Evolutionary conservation across 345 rosid species (phyloP).

Genomic region (Clausena lansium): DNA sequence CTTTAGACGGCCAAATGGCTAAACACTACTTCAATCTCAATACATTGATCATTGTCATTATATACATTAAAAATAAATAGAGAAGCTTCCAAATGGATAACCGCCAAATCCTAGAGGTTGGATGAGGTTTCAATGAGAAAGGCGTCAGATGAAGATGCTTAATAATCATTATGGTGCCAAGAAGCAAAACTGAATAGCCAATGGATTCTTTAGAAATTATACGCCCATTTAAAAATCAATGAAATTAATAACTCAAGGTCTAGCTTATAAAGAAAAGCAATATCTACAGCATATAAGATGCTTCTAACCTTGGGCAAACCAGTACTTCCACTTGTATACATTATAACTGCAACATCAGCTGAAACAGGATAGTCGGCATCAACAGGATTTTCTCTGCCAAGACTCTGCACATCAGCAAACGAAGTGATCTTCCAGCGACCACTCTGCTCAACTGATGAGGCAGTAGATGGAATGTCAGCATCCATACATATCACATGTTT

Average conservation of each 20-base stretch:
- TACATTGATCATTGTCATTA: not conserved
- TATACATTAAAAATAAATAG: not conserved
- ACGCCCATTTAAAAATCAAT: not conserved
- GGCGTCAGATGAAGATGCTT: not conserved
- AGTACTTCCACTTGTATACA: slow-evolving; percentile 99
- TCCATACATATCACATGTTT: slow-evolving; percentile 84
- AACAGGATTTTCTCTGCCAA: slow-evolving; percentile 68
- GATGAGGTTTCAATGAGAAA: not conserved
- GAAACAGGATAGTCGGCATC: slow-evolving; percentile 71
- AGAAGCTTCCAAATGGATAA: not conserved
- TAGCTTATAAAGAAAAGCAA: slow-evolving; percentile 7
- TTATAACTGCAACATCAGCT: slow-evolving; percentile 88
- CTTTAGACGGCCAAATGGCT: not conserved
- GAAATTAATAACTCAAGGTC: not conserved
- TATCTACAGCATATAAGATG: not conserved
- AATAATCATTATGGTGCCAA: not conserved
- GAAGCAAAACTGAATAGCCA: not conserved
- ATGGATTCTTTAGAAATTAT: not conserved
- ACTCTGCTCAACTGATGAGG: slow-evolving; percentile 37
- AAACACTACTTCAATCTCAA: not conserved
- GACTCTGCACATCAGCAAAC: slow-evolving; percentile 63
- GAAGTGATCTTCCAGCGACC: slow-evolving; percentile 58
- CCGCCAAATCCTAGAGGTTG: not conserved
- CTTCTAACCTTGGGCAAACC: slow-evolving; percentile 90
- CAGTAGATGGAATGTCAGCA: slow-evolving; percentile 65